Evolutionary conservation across 2,329 filamentous ascomycete genomes (phyloP), one percentile per base, ranked within the genome.

Genomic region (Cordyceps farinosa): DNA sequence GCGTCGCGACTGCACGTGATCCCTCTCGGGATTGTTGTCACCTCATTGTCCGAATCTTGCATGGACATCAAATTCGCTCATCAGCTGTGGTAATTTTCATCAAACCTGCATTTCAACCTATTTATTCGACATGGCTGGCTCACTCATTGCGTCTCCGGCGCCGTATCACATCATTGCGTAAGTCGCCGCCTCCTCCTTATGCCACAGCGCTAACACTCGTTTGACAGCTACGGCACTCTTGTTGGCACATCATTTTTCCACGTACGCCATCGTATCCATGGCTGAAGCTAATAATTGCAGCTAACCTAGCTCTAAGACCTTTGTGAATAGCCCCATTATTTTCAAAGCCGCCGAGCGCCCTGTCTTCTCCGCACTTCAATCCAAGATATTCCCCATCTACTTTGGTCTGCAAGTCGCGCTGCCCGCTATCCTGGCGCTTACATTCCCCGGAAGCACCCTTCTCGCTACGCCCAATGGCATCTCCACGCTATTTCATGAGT

Each of bases 161-260:
- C 88, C 89, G 15, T 94, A 92, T 76, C 91, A 94, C 75, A 84
- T 94, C 65, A 78, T 93, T 66, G 86, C 87, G 88, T 91, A 81
- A 67, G 78, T 47, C 30, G 30, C 32, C 55, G n/a, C 53, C 32
- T 13, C 10, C 15, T 38, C 47, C 34, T 32, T 53, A 34, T 17
- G 17, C 17, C 48, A 47, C 59, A 62, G 51, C 22, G 65, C 70
- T 73, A 66, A 73, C 65, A 73, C 64, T 59, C 17, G 29, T n/a
- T 53, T 58, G 17, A 53, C 69, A 95, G 91, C 73, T 97, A 96
- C 78, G 92, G 92, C 68, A 92, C 91, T 27, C 84, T 98, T 56
- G 81, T 98, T 15, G 95, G 95, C 67, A 89, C 89, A 34, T 90
- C 92, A 45, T 83, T 97, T 75, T 98, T 92, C 77, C 92, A 98